Base-by-base conservation (phyloP, 2,329 filamentous ascomycete genomes). In the Biscogniauxia mediterranea region DNA sequence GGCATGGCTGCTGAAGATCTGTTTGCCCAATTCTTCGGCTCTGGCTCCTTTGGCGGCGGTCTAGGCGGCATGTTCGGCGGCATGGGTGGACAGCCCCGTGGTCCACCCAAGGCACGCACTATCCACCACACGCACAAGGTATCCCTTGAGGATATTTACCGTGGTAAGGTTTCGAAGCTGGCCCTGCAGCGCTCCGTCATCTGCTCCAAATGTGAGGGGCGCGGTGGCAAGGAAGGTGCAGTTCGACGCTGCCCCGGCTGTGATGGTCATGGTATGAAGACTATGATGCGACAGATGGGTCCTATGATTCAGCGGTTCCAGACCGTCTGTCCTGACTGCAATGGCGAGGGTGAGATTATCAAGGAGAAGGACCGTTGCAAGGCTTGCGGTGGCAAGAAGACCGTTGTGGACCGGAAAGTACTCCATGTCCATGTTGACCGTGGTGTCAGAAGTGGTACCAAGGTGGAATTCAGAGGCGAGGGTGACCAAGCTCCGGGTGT, bases 261-360 rank as follows among this genome's bases (percentile, higher is more conserved):
- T 78, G 92, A 96, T 72, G 95, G 95, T 68, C 87, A 90, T 66
- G 95, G 95, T 79, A 97, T 97, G 91, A 98, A 98, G 90, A 97
- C 92, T 50, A 98, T 99, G 94, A 97, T 99, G 95, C 91, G 96
- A 76, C 95, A 99, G 81, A 98, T 99, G 93, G 95, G 95, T 56
- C 95, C 95, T 62, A 99, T 99, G 95, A 98, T 99, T 71, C 96
- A 99, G 82, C 92, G 95, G 61, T 99, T 99, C 88, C 95, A 99
- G 84, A 98, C 94, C 28, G 93, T 97, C 71, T 99, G 95, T 85
- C 91, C 93, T 26, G 96, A 99, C 80, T 99, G 95, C 77, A 94
- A 95, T 71, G 96, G 96, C 66, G 95, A 99, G 79, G 94, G 95
- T 63, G 95, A 99, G 82, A 93, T 90, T 68, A 94, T 99, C 77